These are phyloP conservation scores for Beauveria rudraprayagi DNA, from an alignment of 2,329 filamentous ascomycete species.

Conservation along the genomic window DNA sequence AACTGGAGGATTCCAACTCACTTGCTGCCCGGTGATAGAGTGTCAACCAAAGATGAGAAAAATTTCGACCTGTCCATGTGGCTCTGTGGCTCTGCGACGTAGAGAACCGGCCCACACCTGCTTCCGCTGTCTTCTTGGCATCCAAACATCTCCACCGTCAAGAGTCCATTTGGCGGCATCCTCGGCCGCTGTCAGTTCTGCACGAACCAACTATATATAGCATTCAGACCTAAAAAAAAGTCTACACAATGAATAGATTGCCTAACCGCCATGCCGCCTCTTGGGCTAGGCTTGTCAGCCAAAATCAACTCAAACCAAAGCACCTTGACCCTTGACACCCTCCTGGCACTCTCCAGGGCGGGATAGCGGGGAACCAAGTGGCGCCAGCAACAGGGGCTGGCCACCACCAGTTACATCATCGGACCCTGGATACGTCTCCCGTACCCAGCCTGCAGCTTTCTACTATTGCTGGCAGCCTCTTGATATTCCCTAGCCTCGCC, in stretches of 20 bases:
- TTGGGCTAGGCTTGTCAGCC: neutral
- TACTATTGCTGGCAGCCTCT: neutral
- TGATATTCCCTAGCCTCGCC: neutral
- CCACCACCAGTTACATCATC: conserved; percentile 1
- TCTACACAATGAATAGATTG: neutral
- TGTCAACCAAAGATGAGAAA: neutral
- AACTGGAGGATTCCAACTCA: neutral
- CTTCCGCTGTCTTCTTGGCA: conserved; percentile 2
- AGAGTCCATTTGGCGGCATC: neutral
- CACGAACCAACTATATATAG: neutral
- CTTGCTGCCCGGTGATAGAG: neutral
- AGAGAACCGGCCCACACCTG: neutral
- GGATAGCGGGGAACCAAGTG: neutral
- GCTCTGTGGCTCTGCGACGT: neutral
- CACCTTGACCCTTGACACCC: neutral
- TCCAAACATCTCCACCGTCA: neutral
- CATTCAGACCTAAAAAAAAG: neutral
- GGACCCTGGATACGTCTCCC: conserved; percentile 2
- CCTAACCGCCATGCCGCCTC: neutral
- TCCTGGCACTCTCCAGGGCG: neutral
- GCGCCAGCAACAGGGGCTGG: neutral
- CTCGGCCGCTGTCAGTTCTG: neutral
- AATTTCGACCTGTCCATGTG: neutral
- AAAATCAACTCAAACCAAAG: neutral
- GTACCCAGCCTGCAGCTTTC: neutral